Conservation (phyloP, 2,329 filamentous ascomycete species). For the Hirsutella rhossiliensis region DNA sequence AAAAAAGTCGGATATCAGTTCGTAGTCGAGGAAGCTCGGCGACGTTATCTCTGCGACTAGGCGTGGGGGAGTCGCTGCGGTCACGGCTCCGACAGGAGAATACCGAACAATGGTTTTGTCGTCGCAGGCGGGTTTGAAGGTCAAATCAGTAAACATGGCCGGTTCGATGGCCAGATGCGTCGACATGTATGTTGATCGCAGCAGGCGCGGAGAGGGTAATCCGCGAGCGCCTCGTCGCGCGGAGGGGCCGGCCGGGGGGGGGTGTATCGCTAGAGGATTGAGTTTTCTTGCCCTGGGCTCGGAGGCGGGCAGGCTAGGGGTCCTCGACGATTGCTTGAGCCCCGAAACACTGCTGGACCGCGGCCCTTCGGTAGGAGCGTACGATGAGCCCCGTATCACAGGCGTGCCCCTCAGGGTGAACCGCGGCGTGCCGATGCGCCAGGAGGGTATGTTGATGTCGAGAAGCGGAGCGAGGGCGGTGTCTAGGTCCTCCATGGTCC, state of each 20-base stretch:
- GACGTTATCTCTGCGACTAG: constrained; percentile 95
- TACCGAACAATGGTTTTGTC: constrained; percentile 75
- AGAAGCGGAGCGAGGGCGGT: constrained; percentile 39
- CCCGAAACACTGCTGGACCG: constrained; percentile 47
- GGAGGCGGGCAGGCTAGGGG: constrained; percentile 11
- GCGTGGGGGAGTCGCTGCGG: constrained; percentile 79
- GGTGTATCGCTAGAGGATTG: constrained; percentile 24
- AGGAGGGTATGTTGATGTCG: constrained; percentile 70
- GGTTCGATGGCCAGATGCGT: constrained; percentile 48
- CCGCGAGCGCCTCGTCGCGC: constrained; percentile 11
- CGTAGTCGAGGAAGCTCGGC: constrained; percentile 90
- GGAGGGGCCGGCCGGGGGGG: constrained; percentile 13
- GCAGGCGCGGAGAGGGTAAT: constrained; percentile 23
- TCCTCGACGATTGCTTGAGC: constrained; percentile 23
- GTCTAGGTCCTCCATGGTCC: constrained; percentile 47
- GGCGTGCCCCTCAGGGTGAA: constrained; percentile 70
- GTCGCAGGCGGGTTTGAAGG: constrained; percentile 67
- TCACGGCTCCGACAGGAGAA: constrained; percentile 60
- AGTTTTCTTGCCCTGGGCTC: constrained; percentile 20
- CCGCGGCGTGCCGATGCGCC: constrained; percentile 68
- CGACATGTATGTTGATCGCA: constrained; percentile 36
- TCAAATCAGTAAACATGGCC: constrained; percentile 71
- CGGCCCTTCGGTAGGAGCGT: constrained; percentile 62
- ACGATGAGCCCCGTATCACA: constrained; percentile 69
- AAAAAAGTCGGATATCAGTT: constrained; percentile 95